Conservation (phyloP, 257 asterid genomes). For the Solanum pimpinellifolium region DNA sequence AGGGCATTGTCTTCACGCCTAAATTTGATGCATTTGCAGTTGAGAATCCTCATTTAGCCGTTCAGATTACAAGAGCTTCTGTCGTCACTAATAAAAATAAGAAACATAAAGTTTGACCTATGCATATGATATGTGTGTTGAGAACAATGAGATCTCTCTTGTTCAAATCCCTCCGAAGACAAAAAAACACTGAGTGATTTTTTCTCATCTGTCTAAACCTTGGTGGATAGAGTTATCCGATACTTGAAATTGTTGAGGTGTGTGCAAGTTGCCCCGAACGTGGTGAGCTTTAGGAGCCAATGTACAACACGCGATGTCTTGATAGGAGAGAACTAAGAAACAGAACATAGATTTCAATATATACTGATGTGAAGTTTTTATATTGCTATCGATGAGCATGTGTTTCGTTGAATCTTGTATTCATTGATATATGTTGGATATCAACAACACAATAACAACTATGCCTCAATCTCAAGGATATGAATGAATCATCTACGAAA, state of each 20-base stretch:
- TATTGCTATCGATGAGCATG: background rate
- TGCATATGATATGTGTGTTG: background rate
- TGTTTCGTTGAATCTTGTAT: background rate
- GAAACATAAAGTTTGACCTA: background rate
- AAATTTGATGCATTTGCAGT: constrained; percentile 79
- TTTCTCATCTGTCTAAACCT: background rate
- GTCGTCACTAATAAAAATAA: background rate
- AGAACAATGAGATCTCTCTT: background rate
- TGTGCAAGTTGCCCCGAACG: background rate
- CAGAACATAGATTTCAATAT: background rate
- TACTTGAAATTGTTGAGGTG: background rate
- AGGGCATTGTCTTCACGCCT: constrained; percentile 63
- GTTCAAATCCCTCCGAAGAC: background rate
- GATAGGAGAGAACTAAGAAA: background rate
- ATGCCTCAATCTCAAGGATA: background rate
- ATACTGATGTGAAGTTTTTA: background rate
- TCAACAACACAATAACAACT: background rate
- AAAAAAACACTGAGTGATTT: background rate
- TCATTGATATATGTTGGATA: background rate
- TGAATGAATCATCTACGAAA: background rate
- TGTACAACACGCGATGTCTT: background rate
- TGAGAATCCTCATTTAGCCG: constrained; percentile 80
- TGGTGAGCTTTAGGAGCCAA: background rate
- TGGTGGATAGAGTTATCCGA: background rate
- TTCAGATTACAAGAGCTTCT: constrained; percentile 81